Evolutionary conservation across 148 eudicot genomes (phyloP), one percentile per base, ranked within the genome.

Genomic region (Rhododendron kiyosumense): DNA sequence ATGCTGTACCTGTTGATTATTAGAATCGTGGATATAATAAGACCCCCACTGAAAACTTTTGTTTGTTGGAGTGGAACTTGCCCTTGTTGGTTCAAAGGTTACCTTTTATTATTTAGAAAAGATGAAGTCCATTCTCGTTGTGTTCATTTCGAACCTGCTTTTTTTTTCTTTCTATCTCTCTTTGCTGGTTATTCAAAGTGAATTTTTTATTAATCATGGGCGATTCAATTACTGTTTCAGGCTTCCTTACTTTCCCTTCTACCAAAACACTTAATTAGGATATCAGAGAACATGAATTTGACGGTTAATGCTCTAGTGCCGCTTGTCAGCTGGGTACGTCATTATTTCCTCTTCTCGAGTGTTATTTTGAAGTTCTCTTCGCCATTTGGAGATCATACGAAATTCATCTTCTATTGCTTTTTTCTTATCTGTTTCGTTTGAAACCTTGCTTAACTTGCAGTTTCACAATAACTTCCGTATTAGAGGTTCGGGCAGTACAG

Each of bases 191-290:
- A 83, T 14, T 41, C 26, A 28, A 84, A 28, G 45, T 74, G 61
- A 45, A 67, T 0, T 32, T 18, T 20, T 20, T 2, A 14, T 28
- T 80, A 81, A 43, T 45, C 24, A 7, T 78, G 63, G 24, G 18
- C 38, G 38, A 49, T 22, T 74, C 59, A 71, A 51, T 26, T 81
- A 52, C 81, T 78, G 83, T 93, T 86, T 89, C 98, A 97, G 99
- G 99, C 98, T 88, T 89, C 96, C 57, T 88, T 97, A 78, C 92
- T 95, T 36, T 97, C 99, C 86, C 91, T 93, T 85, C 51, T 97
- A 85, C 99, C 99, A 30, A 77, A 89, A 85, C 88, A 88, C 87
- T 88, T 97, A 81, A 77, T 88, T 89, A 93, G 91, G 92, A 85
- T 94, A 88, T 90, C 93, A 59, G 94, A 91, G 57, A 85, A 81